Conservation (phyloP, 2,329 filamentous ascomycete species). For the Pseudocercospora musae region DNA sequence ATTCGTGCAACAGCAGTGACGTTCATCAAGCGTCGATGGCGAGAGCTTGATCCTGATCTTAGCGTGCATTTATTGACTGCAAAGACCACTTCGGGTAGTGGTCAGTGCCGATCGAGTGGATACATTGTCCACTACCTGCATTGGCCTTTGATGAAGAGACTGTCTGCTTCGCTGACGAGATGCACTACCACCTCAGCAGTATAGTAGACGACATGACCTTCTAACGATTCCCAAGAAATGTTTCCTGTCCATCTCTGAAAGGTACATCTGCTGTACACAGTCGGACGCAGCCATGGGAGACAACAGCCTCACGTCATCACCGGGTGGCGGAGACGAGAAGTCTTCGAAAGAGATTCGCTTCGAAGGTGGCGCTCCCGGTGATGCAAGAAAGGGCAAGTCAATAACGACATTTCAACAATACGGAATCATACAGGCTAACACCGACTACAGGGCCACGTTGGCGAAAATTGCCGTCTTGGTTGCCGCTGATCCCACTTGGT, state of each 20-base stretch:
- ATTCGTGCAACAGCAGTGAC: neutral
- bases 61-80: neutral
- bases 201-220: neutral
- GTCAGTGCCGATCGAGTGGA: neutral
- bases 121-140: neutral
- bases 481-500: constrained; percentile 15
- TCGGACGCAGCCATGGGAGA: neutral
- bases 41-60: neutral
- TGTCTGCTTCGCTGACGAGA: neutral
- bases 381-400: neutral
- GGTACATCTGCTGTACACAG: too few relatives aligned
- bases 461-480: constrained; percentile 12
- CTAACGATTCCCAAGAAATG: too few relatives aligned
- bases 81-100: neutral
- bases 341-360: constrained; percentile 4
- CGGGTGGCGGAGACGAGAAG: neutral
- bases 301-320: neutral
- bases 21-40: neutral
- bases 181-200: neutral
- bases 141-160: neutral
- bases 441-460: constrained; percentile 8
- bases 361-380: neutral
- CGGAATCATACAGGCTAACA: neutral
- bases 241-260: too few relatives aligned
- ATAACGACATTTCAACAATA: neutral